Evolutionary conservation across 345 rosid species (phyloP), one percentile per base, ranked within the genome.

Genomic region (Leavenworthia alabamica): DNA sequence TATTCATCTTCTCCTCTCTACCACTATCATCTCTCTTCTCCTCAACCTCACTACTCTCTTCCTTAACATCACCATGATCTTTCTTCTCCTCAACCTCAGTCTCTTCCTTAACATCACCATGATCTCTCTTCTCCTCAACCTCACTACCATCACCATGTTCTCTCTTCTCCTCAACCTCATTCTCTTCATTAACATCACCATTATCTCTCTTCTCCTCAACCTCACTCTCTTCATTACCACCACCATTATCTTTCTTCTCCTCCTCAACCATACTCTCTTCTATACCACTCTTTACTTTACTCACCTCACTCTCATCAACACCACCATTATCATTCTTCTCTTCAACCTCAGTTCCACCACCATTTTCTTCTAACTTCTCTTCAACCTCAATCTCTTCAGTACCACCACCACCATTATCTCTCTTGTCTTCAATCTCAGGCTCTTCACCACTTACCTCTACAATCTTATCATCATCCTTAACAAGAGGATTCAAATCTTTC

Each of bases 401-500:
- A n/a, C n/a, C n/a, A n/a, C n/a, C n/a, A n/a, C n/a, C n/a, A n/a
- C n/a, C n/a, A n/a, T n/a, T n/a, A n/a, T n/a, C n/a, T n/a, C n/a
- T n/a, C n/a, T n/a, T n/a, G n/a, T n/a, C n/a, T 7, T 22, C 66
- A 20, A 4, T 3, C 65, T 60, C 67, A 1, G 0, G n/a, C n/a
- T n/a, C 31, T 57, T 69, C 53, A 26, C 59, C 73, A 23, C 15
- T 52, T 11, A 39, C 67, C 26, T 39, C 60, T 1, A 2, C 42
- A 20, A 57, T 13, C 65, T 60, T 83, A 62, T 39, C 63, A 3
- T 73, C 86, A 2, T 32, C 54, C 13, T 62, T 79, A 7, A 61
- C 64, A 32, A 12, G 77, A 19, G 93, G 91, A 13, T 52, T 60
- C 27, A 85, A 78, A 45, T 80, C 88, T 79, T 85, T 89, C 54